Conservation (phyloP, 139 green algal species). For the Prasinococcaceae sp. region DNA sequence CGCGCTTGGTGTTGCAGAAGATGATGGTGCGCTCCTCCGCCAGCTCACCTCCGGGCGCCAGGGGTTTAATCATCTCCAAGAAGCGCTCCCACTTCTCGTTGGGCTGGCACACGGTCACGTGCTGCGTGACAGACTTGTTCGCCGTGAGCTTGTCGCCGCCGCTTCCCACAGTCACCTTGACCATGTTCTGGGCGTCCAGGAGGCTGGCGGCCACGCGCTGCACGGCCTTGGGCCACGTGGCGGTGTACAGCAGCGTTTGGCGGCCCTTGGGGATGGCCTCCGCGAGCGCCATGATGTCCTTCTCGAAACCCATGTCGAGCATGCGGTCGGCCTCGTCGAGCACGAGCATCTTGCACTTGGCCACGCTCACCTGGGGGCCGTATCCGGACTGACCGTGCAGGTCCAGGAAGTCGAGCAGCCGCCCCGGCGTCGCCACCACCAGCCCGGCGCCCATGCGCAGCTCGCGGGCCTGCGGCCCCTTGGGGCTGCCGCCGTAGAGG, state of each 20-base stretch:
- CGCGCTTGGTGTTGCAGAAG: slow-evolving; percentile 80
- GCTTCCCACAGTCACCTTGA: slow-evolving; percentile 70
- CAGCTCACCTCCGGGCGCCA: slow-evolving; percentile 41
- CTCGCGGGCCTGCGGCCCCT: slow-evolving; percentile 27
- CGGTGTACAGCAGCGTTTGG: slow-evolving; percentile 75
- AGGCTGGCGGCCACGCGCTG: slow-evolving; percentile 63
- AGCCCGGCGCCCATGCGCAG: too few relatives aligned
- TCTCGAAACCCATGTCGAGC: slow-evolving; percentile 97
- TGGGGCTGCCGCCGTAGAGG: slow-evolving; percentile 28
- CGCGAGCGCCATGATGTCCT: too few relatives aligned
- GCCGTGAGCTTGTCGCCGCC: slow-evolving; percentile 70
- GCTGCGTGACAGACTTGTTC: slow-evolving; percentile 81
- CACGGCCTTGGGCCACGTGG: slow-evolving; percentile 72
- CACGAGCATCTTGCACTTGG: too few relatives aligned
- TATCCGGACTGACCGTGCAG: too few relatives aligned
- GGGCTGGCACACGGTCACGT: slow-evolving; percentile 1
- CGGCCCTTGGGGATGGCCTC: too few relatives aligned
- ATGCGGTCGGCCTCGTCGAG: slow-evolving; percentile 92
- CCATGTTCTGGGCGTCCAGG: slow-evolving; percentile 78
- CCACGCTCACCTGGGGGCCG: too few relatives aligned
- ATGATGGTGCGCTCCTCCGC: slow-evolving; percentile 65
- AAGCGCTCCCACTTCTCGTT: slow-evolving; percentile 59
- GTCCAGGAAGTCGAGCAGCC: slow-evolving; percentile 36
- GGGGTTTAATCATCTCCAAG: slow-evolving; percentile 43
- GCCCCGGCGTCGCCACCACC: slow-evolving; percentile 29